These are phyloP conservation scores for Croton setiger DNA, from an alignment of 441 rosid genomes.

Conservation along the genomic window DNA sequence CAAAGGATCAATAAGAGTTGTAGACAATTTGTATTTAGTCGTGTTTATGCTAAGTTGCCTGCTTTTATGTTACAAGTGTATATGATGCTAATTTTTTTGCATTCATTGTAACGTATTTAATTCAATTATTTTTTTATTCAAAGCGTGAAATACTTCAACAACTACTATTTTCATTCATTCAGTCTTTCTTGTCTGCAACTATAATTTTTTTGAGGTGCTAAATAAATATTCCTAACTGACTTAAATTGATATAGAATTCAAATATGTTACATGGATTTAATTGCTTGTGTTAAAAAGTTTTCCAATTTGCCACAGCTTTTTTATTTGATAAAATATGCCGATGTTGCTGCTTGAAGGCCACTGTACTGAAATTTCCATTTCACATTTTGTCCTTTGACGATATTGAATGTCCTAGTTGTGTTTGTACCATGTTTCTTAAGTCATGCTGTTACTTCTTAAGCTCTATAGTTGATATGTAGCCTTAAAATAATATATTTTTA, in stretches of 20 bases:
- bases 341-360: background rate
- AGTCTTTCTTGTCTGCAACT: background rate
- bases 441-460: conserved; percentile 2
- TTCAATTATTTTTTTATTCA: no score
- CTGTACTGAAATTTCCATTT: conserved; percentile 5
- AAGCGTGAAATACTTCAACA: no score
- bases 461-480: conserved; percentile 6
- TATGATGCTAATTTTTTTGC: no score
- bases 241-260: conserved; percentile 1
- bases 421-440: background rate
- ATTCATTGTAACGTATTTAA: no score
- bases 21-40: background rate
- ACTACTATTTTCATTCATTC: background rate
- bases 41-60: background rate
- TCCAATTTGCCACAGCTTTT: no score
- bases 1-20: background rate
- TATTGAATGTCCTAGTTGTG: background rate
- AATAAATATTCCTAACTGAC: background rate
- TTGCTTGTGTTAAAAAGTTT: background rate
- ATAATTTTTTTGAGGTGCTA: background rate
- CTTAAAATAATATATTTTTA: background rate
- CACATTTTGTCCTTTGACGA: background rate
- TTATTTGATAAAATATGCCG: background rate
- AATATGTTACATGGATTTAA: background rate
- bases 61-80: no score